phyloP scores from a whole-genome alignment of 176 grass and related monocot genomes.

The Cymbopogon citratus region DNA sequence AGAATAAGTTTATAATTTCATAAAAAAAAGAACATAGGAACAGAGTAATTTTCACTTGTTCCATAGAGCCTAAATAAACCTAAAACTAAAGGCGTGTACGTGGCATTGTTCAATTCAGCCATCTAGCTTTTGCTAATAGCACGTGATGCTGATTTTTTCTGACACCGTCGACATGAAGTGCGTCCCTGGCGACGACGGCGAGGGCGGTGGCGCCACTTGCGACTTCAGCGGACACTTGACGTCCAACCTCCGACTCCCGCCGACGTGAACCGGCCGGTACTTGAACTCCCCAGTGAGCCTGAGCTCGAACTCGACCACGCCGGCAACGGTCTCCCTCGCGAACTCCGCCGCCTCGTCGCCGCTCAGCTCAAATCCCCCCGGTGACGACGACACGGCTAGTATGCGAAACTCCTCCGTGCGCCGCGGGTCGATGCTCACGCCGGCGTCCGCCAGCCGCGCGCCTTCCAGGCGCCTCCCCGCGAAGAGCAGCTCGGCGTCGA shows the following conservation, averaged over 20 bases:
- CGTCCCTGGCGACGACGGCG: background rate
- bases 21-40: too few species aligned
- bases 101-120: too few species aligned
- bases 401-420: background rate
- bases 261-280: background rate
- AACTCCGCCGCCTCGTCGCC: background rate
- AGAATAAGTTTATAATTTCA: too few species aligned
- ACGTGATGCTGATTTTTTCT: background rate
- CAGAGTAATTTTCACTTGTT: too few species aligned
- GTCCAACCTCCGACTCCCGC: background rate
- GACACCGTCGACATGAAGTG: background rate
- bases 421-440: background rate
- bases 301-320: constrained; percentile 23
- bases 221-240: constrained; percentile 8
- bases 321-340: constrained; percentile 14
- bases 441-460: background rate
- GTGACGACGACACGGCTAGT: background rate
- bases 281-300: constrained; percentile 1
- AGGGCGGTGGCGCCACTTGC: background rate
- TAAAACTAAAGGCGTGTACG: too few species aligned
- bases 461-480: background rate
- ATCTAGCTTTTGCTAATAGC: too few species aligned
- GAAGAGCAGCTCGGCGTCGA: constrained; percentile 26
- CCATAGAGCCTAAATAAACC: too few species aligned
- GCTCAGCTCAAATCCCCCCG: background rate